Evolutionary conservation across 208 protist species (phyloP).

Genomic region (Trypanosoma lewisi): DNA sequence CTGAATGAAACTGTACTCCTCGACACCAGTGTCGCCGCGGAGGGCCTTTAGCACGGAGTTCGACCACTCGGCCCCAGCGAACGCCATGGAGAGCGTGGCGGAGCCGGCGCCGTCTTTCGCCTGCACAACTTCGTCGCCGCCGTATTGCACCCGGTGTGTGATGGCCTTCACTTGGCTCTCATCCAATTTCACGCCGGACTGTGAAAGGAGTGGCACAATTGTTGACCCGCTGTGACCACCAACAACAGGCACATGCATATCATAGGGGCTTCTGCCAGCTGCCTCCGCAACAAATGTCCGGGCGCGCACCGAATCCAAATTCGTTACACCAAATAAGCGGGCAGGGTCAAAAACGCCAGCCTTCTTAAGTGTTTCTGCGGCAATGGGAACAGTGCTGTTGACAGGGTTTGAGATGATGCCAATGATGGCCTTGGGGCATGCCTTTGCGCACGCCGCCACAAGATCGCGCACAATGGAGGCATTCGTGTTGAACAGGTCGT

Average conservation of each 20-base stretch:
- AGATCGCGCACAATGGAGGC: slow-evolving; percentile 88
- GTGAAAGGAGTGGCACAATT: slow-evolving; percentile 92
- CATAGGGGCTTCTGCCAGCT: slow-evolving; percentile 44
- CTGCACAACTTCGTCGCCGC: slow-evolving; percentile 86
- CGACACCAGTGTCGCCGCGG: slow-evolving; percentile 51
- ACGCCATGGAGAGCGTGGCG: slow-evolving; percentile 75
- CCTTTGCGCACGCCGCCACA: slow-evolving; percentile 66
- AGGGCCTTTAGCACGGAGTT: slow-evolving; percentile 64
- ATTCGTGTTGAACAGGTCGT: slow-evolving; percentile 96
- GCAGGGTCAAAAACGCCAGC: slow-evolving; percentile 79
- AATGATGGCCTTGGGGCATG: slow-evolving; percentile 90
- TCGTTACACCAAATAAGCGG: slow-evolving; percentile 91
- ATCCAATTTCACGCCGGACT: slow-evolving; percentile 40
- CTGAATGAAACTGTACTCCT: slow-evolving; percentile 75
- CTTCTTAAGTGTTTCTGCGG: slow-evolving; percentile 89
- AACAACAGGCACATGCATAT: slow-evolving; percentile 86
- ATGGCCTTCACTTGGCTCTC: slow-evolving; percentile 71
- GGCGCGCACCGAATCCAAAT: slow-evolving; percentile 88
- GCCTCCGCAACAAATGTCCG: slow-evolving; percentile 79
- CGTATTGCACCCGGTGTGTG: slow-evolving; percentile 82
- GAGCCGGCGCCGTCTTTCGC: slow-evolving; percentile 86
- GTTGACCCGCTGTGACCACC: slow-evolving; percentile 94
- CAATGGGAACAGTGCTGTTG: slow-evolving; percentile 95
- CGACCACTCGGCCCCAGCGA: slow-evolving; percentile 63
- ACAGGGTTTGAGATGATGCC: slow-evolving; percentile 94